Base-by-base conservation (phyloP, 1,284 basidiomycete species). In the Heterobasidion irregulare region DNA sequence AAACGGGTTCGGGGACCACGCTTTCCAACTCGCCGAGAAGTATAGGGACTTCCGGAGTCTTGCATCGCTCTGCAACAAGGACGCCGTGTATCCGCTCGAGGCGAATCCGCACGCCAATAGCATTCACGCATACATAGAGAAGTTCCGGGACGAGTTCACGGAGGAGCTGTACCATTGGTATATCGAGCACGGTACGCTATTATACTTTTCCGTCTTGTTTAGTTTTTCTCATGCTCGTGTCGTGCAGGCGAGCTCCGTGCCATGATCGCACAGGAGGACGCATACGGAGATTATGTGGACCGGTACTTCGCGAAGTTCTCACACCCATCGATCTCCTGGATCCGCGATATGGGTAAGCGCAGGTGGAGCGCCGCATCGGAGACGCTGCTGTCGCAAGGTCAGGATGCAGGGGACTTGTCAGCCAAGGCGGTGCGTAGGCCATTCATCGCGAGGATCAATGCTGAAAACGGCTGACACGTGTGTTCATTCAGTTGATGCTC, bases 111-210 rank as follows among this genome's bases (percentile, higher is more conserved):
- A 88, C 62, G 73, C 74, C 1, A 64, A 69, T 8, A 72, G 82
- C 19, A 85, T 90, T 26, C 74, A 88, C 62, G 68, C 69, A 3
- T 98, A 96, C 68, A 82, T 98, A 54, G 80, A 89, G 52, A 79
- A 75, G 59, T 98, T 91, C 70, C 83, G 86, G 53, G 82, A 92
- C 47, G 82, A 83, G 26, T 99, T 98, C 64, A 89, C 94, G 0
- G 86, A 82, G 26, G 88, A 94, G 65, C 76, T 98, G 36, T 98
- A 94, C 67, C 78, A 83, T 60, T 98, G 87, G 86, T 92, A 88
- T 65, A 84, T 90, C 50, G 84, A 89, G 58, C 85, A 89, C 61
- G 84, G 87, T 79, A 64, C 58, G 71, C 66, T 8, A n/a, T 50
- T 45, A 18, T 43, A 41, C 47, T 18, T 52, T 57, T 41, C 26